A percentile compares a stretch with the other conserved stretches of the same genome.
phyloP scores from a whole-genome alignment of 208 protist genomes.

The Crithidia acanthocephali region DNA sequence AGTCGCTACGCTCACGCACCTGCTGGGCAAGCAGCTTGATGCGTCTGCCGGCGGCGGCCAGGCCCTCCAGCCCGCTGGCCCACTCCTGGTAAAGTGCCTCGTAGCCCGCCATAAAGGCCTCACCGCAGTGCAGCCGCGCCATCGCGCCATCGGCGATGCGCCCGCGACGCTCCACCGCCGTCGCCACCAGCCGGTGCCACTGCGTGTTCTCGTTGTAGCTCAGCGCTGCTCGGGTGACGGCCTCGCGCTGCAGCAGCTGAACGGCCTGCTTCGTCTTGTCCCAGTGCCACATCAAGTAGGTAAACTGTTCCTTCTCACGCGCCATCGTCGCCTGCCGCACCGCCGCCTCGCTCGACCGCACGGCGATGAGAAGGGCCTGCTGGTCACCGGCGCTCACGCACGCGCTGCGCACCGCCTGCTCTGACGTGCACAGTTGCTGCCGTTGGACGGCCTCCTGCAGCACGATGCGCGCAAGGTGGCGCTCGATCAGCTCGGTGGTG shows the following conservation, averaged over 20 bases:
- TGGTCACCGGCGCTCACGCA: conserved; percentile 25
- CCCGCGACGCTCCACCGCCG: conserved; percentile 23
- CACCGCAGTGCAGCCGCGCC: conserved; percentile 37
- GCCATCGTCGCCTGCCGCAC: conserved; percentile 39
- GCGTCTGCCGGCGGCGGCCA: conserved; percentile 19
- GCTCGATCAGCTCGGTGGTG: conserved; percentile 22
- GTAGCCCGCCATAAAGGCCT: conserved; percentile 10
- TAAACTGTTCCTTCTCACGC: conserved; percentile 29
- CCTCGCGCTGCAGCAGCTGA: conserved; percentile 34
- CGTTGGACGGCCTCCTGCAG: conserved; percentile 35
- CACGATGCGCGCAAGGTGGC: conserved; percentile 34
- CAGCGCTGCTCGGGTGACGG: conserved; percentile 31
- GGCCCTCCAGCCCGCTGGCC: conserved; percentile 7
- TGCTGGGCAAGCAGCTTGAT: conserved; percentile 16
- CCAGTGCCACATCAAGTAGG: background rate
- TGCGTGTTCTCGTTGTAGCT: conserved; percentile 40
- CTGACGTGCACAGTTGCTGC: conserved; percentile 29
- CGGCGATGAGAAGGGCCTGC: conserved; percentile 34
- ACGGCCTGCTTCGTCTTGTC: conserved; percentile 4
- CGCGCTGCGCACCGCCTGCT: conserved; percentile 30
- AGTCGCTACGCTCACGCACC: conserved; percentile 10
- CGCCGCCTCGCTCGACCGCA: conserved; percentile 53
- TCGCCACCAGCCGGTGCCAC: conserved; percentile 30
- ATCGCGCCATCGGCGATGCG: conserved; percentile 27
- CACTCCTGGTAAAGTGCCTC: conserved; percentile 15